Evolutionary conservation across 2,329 filamentous ascomycete genomes (phyloP), one percentile per base, ranked within the genome.

Genomic region (Ambrosiella xylebori): DNA sequence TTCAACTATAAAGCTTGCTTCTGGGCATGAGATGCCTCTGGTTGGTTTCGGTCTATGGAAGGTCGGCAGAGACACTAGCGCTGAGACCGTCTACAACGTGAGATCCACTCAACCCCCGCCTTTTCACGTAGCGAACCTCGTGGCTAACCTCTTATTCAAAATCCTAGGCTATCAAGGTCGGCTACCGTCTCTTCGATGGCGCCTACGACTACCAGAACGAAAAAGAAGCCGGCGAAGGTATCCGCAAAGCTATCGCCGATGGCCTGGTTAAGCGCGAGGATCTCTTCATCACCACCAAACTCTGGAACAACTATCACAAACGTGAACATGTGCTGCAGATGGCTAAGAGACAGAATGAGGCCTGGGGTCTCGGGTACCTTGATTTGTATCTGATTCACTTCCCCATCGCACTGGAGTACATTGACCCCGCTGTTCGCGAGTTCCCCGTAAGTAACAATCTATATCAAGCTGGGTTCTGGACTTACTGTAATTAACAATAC

Each of bases 271-370:
- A 63, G 27, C 69, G 87, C 61, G 81, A 86, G 71, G 88, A 95
- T 27, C 85, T 95, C 68, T 95, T 95, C 80, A 82, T 95, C 68
- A 86, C 90, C 63, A 88, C 85, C 71, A 95, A 95, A 77, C 84
- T 95, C 60, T 95, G 89, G 88, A 89, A 91, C 75, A 84, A 83
- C 64, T 95, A 89, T 80, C 88, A 95, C 76, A 85, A 91, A 66
- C 77, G 76, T 65, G 83, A 91, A 64, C 78, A 79, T 65, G 86
- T 91, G 62, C 81, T 84, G 71, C 82, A 82, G 60, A 88, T 93
- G 67, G 78, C 76, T 71, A 80, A 80, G 70, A 84, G 83, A 67
- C 86, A 90, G 73, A 81, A 90, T 62, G 78, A 81, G 64, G 86
- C 91, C 75, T 91, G 86, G 82, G 83, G 85, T 62, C 69, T 94